These are phyloP conservation scores for Arthrocladium fulminans DNA, from an alignment of 2,329 filamentous ascomycete genomes.

Conservation along the genomic window DNA sequence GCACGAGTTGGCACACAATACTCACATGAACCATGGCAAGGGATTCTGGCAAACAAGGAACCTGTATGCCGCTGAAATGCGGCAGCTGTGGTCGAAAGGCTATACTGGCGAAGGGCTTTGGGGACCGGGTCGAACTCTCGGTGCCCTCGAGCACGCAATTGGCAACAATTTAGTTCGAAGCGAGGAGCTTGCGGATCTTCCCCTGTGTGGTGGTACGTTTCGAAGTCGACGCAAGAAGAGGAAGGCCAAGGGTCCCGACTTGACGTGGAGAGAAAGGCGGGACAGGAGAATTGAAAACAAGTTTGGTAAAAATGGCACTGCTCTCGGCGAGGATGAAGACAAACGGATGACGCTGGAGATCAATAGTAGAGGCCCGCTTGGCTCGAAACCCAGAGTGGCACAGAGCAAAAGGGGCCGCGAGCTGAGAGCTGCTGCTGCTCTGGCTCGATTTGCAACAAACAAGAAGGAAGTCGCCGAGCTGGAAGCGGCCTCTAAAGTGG, in stretches of 20 bases:
- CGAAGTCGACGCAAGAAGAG: slow-evolving; percentile 45
- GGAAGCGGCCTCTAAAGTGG: slow-evolving; percentile 27
- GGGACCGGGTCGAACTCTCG: slow-evolving; percentile 60
- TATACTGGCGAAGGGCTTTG: slow-evolving; percentile 79
- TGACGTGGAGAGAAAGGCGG: slow-evolving; percentile 64
- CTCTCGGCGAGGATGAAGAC: slow-evolving; percentile 60
- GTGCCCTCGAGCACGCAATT: slow-evolving; percentile 51
- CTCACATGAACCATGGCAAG: slow-evolving; percentile 81
- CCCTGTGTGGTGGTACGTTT: slow-evolving; percentile 76
- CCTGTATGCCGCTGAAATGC: slow-evolving; percentile 62
- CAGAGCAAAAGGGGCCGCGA: slow-evolving; percentile 66
- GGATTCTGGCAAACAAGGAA: slow-evolving; percentile 76
- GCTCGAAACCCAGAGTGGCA: slow-evolving; percentile 63
- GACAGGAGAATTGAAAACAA: slow-evolving; percentile 64
- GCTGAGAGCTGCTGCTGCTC: slow-evolving; percentile 64
- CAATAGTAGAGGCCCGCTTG: slow-evolving; percentile 47
- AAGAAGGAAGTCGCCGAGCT: slow-evolving; percentile 26
- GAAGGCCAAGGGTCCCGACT: slow-evolving; percentile 37
- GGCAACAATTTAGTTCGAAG: slow-evolving; percentile 41
- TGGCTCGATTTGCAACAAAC: slow-evolving; percentile 58
- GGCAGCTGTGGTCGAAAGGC: slow-evolving; percentile 55
- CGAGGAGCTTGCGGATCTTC: slow-evolving; percentile 54
- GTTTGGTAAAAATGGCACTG: slow-evolving; percentile 62
- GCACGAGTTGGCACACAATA: slow-evolving; percentile 80
- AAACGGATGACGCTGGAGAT: slow-evolving; percentile 56